Conservation (phyloP, 1,284 basidiomycete genomes). For the Jaminaea rosea region DNA sequence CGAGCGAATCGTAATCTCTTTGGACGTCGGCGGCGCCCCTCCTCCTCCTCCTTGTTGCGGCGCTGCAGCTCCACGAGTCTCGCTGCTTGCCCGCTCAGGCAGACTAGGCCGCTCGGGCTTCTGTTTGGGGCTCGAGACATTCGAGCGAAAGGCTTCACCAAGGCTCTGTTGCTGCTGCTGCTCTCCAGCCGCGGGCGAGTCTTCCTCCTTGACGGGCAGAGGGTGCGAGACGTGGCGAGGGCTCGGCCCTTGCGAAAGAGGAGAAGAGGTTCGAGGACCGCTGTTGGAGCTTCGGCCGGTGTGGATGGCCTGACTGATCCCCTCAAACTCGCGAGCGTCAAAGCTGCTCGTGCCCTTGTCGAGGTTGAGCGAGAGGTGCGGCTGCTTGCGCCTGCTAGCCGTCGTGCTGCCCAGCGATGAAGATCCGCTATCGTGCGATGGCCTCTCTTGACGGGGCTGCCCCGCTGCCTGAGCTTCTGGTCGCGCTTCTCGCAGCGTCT, state of each 20-base stretch:
- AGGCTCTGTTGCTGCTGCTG: not conserved
- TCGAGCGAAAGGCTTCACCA: not conserved
- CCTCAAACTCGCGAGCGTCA: conserved; percentile 29
- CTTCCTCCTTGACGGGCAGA: too few relatives aligned
- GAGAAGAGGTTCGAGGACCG: too few relatives aligned
- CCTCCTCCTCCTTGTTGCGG: not conserved
- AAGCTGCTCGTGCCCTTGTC: conserved; percentile 36
- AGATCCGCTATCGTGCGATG: conserved; percentile 11
- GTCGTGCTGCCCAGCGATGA: too few relatives aligned
- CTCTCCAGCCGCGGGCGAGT: not conserved
- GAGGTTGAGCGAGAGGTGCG: conserved; percentile 30
- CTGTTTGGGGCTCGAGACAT: not conserved
- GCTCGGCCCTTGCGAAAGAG: too few relatives aligned
- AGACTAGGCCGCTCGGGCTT: too few relatives aligned
- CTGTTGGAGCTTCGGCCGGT: not conserved
- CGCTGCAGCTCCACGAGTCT: not conserved
- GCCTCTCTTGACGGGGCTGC: conserved; percentile 14
- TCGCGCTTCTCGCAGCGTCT: too few relatives aligned
- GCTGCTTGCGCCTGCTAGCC: conserved; percentile 21
- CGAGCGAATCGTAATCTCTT: conserved; percentile 52
- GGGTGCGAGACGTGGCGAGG: not conserved
- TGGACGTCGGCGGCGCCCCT: conserved; percentile 8
- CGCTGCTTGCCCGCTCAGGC: too few relatives aligned
- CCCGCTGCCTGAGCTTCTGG: too few relatives aligned
- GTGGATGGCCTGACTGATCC: conserved; percentile 3